Conservation (phyloP, 176 grass and related monocot genomes). For the Rhipidocladum racemiflorum region DNA sequence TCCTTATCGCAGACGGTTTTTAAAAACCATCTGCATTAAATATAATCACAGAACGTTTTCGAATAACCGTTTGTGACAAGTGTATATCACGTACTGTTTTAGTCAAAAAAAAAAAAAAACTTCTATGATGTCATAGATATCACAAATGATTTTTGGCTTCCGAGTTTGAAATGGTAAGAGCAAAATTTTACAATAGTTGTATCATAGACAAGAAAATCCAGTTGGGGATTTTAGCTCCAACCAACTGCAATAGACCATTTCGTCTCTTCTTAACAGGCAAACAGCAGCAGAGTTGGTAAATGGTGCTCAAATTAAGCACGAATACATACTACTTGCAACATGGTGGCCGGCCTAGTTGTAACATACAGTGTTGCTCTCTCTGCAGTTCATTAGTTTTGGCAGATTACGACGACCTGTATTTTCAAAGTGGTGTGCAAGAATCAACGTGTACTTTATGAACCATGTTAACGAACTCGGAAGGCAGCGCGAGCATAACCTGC, state of each 20-base stretch:
- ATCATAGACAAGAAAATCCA: neutral
- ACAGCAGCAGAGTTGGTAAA: neutral
- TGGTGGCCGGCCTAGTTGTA: neutral
- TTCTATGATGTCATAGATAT: no score
- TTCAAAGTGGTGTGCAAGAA: neutral
- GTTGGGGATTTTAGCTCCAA: neutral
- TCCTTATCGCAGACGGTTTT: no score
- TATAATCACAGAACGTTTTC: no score
- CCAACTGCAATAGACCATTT: slow-evolving; percentile 1
- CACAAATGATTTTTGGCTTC: no score
- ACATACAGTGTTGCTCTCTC: no score
- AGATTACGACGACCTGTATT: neutral
- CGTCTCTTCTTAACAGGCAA: neutral
- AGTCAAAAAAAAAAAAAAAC: no score
- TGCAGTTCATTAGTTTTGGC: neutral
- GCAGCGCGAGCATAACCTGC: neutral
- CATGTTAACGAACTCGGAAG: neutral
- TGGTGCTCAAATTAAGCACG: neutral
- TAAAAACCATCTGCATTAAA: no score
- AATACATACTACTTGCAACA: neutral
- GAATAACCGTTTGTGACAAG: no score
- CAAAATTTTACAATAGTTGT: neutral
- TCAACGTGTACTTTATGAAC: neutral
- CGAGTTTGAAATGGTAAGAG: neutral
- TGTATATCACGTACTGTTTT: no score